These are phyloP conservation scores for Podila epicladia DNA, from an alignment of 192 early-diverging fungal genomes.

Conservation along the genomic window DNA sequence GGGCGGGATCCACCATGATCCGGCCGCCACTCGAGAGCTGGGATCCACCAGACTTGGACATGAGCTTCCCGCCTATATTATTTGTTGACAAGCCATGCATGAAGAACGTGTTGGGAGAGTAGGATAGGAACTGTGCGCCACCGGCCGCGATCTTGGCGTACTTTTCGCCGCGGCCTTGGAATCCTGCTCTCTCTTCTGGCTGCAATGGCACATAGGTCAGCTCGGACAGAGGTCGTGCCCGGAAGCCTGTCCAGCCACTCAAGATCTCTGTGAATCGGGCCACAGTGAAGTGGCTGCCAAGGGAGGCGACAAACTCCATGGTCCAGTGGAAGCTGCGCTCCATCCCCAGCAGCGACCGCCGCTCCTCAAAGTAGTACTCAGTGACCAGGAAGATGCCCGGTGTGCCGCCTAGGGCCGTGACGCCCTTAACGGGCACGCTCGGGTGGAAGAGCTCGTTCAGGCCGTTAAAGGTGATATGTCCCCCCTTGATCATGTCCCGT, in stretches of 20 bases:
- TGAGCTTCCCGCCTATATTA: background rate
- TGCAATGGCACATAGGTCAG: background rate
- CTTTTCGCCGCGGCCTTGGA: background rate
- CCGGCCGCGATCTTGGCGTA: background rate
- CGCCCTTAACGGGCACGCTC: background rate
- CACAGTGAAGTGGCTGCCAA: background rate
- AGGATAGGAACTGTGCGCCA: background rate
- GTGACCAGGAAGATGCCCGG: background rate
- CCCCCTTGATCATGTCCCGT: background rate
- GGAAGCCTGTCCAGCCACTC: background rate
- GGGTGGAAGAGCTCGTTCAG: conserved; percentile 3
- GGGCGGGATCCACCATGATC: background rate
- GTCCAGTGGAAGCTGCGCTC: background rate
- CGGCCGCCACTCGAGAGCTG: background rate
- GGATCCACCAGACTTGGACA: background rate
- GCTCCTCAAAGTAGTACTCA: background rate
- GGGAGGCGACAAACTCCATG: background rate
- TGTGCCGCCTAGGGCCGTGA: background rate
- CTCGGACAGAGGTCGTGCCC: background rate
- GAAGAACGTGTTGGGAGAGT: background rate
- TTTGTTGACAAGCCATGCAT: background rate
- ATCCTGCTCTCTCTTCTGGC: background rate
- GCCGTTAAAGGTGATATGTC: background rate
- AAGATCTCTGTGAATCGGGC: background rate
- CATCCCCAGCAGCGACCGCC: background rate